Percentiles rank a stretch among this genome's conserved stretches.
Evolutionary conservation across 805 yeast genomes (phyloP).

Genomic region (Nakazawaea ishiwadae): DNA sequence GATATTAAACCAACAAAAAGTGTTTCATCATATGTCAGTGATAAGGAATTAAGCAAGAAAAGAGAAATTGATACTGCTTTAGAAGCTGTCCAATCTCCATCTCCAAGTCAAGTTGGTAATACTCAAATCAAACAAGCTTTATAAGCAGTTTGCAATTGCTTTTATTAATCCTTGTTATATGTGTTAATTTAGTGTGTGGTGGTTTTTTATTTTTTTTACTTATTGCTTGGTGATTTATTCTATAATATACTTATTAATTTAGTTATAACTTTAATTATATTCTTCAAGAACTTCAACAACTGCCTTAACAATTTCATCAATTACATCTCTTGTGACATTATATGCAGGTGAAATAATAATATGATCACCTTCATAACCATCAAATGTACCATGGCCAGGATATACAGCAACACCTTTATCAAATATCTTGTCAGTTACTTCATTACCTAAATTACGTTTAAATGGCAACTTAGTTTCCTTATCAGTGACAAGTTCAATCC

Average conservation of each 20-base stretch:
- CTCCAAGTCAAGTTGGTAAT: neutral
- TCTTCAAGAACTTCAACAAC: no score
- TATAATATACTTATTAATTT: no score
- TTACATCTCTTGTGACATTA: slow-evolving; percentile 36
- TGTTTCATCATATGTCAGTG: slow-evolving; percentile 11
- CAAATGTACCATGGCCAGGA: slow-evolving; percentile 42
- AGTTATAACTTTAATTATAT: no score
- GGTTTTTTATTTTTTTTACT: neutral
- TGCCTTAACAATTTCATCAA: slow-evolving; percentile 34
- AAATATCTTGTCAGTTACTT: slow-evolving; percentile 18
- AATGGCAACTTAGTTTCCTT: slow-evolving; percentile 46
- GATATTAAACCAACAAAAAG: slow-evolving; percentile 8
- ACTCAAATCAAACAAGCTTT: neutral
- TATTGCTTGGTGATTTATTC: no score
- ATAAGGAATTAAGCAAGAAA: slow-evolving; percentile 8
- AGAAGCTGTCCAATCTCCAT: slow-evolving; percentile 8
- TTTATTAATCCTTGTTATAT: neutral
- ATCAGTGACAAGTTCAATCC: slow-evolving; percentile 53
- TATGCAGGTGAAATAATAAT: slow-evolving; percentile 44
- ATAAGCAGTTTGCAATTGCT: neutral
- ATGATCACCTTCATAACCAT: slow-evolving; percentile 38
- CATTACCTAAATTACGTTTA: slow-evolving; percentile 15
- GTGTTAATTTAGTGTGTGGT: neutral
- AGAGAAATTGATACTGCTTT: slow-evolving; percentile 12
- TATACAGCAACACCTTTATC: slow-evolving; percentile 41